phyloP scores from a whole-genome alignment of 495 filamentous ascomycete genomes.

The Penicillium antarcticum region DNA sequence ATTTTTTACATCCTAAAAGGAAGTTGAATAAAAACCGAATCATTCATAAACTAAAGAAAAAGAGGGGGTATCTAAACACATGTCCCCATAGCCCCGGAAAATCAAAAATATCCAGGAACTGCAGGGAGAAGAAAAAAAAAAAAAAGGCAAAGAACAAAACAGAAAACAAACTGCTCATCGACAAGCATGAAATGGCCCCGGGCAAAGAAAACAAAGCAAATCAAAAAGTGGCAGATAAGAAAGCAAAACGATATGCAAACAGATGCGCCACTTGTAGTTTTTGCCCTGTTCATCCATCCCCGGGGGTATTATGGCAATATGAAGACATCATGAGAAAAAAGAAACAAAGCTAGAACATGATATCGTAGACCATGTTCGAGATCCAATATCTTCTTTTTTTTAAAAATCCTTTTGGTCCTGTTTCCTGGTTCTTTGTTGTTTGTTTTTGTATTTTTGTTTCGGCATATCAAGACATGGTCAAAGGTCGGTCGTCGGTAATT shows the following conservation, averaged over 20 bases:
- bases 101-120: background rate
- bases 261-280: background rate
- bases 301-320: background rate
- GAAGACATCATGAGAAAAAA: slow-evolving; percentile 2
- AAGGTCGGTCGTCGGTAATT: too few relatives aligned
- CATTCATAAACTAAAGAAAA: slow-evolving; percentile 6
- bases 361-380: background rate
- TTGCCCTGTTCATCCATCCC: background rate
- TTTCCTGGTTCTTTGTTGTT: too few relatives aligned
- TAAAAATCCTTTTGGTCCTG: too few relatives aligned
- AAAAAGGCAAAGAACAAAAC: background rate
- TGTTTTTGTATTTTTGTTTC: background rate
- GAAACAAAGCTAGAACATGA: background rate
- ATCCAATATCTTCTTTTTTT: background rate
- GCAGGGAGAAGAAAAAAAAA: background rate
- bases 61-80: slow-evolving; percentile 28
- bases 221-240: background rate
- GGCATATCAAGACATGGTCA: background rate
- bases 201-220: background rate
- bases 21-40: background rate
- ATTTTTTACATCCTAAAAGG: too few relatives aligned
- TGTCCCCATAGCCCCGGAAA: slow-evolving; percentile 12
- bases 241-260: too few relatives aligned
- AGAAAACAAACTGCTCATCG: background rate
- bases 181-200: too few relatives aligned